These are phyloP conservation scores for Neospermospora avenae DNA, from an alignment of 2,329 filamentous ascomycete genomes.

Conservation along the genomic window DNA sequence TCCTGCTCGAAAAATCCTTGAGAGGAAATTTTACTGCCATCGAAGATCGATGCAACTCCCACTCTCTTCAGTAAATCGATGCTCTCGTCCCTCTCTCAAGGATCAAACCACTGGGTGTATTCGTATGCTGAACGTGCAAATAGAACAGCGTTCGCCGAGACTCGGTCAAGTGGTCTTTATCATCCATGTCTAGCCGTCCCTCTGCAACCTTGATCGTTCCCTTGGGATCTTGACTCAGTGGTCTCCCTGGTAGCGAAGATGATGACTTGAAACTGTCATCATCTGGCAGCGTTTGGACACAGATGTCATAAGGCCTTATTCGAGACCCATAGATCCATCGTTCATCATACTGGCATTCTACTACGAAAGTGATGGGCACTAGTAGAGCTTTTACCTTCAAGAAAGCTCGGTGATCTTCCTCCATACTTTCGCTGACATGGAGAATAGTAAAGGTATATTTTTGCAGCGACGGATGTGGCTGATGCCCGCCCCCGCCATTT, in stretches of 20 bases:
- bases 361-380: not conserved
- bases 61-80: not conserved
- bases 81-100: not conserved
- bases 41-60: slow-evolving; percentile 7
- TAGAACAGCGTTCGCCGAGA: slow-evolving; percentile 4
- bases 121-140: slow-evolving; percentile 4
- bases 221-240: not conserved
- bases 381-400: slow-evolving; percentile 3
- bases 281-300: not conserved
- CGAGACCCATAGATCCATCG: slow-evolving; percentile 6
- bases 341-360: slow-evolving; percentile 9
- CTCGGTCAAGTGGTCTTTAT: slow-evolving; percentile 3
- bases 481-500: not conserved
- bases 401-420: not conserved
- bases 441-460: not conserved
- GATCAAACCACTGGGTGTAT: not conserved
- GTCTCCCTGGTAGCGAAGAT: not conserved
- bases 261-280: not conserved
- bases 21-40: not conserved
- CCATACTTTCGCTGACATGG: not conserved
- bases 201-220: slow-evolving; percentile 6
- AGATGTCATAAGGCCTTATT: slow-evolving; percentile 5
- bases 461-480: not conserved
- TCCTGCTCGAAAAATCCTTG: not conserved
- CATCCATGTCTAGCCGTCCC: slow-evolving; percentile 7